Evolutionary conservation across 139 green algal species (phyloP).

Genomic region (Picochlorum sp.): DNA sequence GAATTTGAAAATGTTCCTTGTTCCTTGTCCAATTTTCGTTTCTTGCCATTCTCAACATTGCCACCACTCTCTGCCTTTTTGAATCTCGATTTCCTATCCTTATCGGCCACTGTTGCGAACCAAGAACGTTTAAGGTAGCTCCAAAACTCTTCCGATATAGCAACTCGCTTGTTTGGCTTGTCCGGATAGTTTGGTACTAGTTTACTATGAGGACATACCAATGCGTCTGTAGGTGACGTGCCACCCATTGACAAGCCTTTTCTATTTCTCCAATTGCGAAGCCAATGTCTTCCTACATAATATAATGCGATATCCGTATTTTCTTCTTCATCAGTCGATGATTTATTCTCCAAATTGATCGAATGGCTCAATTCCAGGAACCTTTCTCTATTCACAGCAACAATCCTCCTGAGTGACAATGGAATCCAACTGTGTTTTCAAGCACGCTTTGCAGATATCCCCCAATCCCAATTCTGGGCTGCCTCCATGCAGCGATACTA

Average conservation of each 20-base stretch:
- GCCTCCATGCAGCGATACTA: constrained; percentile 17
- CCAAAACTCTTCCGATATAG: constrained; percentile 39
- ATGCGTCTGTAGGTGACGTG: constrained; percentile 30
- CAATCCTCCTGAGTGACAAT: constrained; percentile 13
- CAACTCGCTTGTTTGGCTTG: constrained; percentile 20
- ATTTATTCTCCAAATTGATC: constrained; percentile 4
- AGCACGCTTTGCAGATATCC: constrained; percentile 35
- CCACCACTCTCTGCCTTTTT: neutral
- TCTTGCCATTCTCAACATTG: constrained; percentile 3
- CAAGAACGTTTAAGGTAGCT: constrained; percentile 32
- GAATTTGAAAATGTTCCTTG: neutral
- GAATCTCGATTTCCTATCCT: constrained; percentile 18
- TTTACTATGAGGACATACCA: constrained; percentile 50
- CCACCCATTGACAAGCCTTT: constrained; percentile 14
- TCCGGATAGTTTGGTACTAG: constrained; percentile 33
- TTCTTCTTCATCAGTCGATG: neutral
- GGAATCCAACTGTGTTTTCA: constrained; percentile 18
- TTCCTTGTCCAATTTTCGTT: neutral
- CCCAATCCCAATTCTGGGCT: constrained; percentile 19
- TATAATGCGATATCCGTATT: neutral
- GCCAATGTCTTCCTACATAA: constrained; percentile 19
- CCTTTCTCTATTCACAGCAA: constrained; percentile 4
- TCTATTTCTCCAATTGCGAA: constrained; percentile 17
- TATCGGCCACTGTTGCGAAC: constrained; percentile 9
- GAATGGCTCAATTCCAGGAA: constrained; percentile 13